Evolutionary conservation across 306 rosid species (phyloP).

Genomic region (Sechiopsis laciniata): DNA sequence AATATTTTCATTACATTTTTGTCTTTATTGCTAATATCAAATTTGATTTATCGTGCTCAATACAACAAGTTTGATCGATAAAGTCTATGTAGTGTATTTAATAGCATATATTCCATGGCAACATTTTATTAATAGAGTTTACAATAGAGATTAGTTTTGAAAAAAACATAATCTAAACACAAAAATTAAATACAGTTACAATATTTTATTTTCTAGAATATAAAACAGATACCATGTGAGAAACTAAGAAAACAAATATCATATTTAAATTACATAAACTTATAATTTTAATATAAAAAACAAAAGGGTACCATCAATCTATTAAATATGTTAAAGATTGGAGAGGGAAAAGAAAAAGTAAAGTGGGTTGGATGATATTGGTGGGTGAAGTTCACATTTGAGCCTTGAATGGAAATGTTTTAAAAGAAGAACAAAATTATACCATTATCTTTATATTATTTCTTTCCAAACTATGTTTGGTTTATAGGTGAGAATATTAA

Average conservation of each 20-base stretch:
- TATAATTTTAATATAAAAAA: no score
- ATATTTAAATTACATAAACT: no score
- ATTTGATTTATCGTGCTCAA: no score
- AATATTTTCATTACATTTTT: background rate
- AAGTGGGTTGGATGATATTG: background rate
- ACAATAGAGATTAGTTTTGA: background rate
- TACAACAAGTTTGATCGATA: no score
- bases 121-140: background rate
- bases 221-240: no score
- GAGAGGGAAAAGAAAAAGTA: background rate
- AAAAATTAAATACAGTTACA: background rate
- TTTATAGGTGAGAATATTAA: slow-evolving; percentile 21
- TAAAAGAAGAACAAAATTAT: background rate
- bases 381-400: slow-evolving; percentile 1
- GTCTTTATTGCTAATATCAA: no score
- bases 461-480: slow-evolving; percentile 2
- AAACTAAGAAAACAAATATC: background rate
- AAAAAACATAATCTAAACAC: background rate
- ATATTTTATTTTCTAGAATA: background rate
- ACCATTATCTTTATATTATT: background rate
- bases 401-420: background rate
- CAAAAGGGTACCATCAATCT: background rate
- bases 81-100: background rate
- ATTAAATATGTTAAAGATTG: background rate
- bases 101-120: background rate